A percentile compares a stretch with the other conserved stretches of the same genome.
These are phyloP conservation scores for Houttuynia cordata DNA, from an alignment of 164 flowering plant species.

Conservation along the genomic window DNA sequence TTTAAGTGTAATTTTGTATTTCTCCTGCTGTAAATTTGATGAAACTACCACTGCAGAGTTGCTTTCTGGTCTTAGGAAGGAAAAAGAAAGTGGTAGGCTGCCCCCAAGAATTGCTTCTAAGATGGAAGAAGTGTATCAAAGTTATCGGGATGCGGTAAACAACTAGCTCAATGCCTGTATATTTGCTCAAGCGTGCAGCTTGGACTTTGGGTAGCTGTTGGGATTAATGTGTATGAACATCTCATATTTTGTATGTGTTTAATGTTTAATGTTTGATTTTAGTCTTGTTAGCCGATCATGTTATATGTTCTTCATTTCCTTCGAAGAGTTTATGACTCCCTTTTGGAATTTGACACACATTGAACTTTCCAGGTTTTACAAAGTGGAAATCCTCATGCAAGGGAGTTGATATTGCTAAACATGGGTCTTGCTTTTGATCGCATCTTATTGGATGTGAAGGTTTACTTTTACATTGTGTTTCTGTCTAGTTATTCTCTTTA, in stretches of 20 bases:
- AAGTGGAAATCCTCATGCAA: constrained; percentile 64
- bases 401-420: constrained; percentile 58
- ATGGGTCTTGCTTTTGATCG: constrained; percentile 70
- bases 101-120: constrained; percentile 57
- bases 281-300: too few relatives aligned
- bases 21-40: not conserved
- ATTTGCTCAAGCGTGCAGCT: not conserved
- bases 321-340: too few relatives aligned
- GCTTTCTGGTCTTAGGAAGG: constrained; percentile 51
- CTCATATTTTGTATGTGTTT: too few relatives aligned
- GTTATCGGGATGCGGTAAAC: constrained; percentile 77
- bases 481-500: constrained; percentile 1
- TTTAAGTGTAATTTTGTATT: not conserved
- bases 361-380: constrained; percentile 43
- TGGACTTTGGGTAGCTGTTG: not conserved
- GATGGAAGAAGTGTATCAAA: constrained; percentile 70
- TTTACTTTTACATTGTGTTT: constrained; percentile 10
- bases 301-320: too few relatives aligned
- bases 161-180: constrained; percentile 7
- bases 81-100: constrained; percentile 60
- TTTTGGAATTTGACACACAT: not conserved
- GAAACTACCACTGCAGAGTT: constrained; percentile 37
- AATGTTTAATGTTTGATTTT: too few relatives aligned
- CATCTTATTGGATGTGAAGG: constrained; percentile 64
- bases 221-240: too few relatives aligned